Base-by-base conservation (phyloP, 345 rosid species). In the Angophora floribunda region DNA sequence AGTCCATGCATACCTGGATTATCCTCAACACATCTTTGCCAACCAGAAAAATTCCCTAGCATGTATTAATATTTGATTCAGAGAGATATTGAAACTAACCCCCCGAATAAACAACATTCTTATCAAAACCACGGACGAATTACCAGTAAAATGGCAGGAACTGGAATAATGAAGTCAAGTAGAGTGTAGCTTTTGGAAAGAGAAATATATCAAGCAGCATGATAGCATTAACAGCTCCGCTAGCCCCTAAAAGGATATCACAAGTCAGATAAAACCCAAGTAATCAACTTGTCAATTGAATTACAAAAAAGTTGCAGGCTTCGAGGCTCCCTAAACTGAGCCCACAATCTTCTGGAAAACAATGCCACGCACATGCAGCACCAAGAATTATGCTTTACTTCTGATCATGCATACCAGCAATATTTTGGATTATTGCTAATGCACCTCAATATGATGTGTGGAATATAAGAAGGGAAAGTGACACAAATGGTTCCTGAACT, bases 141-240 rank as follows among this genome's bases (percentile, higher is more conserved):
- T 94, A 97, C 99, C 94, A 96, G 91, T 88, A 96, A 90, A 89
- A 94, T 93, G 82, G 99, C 99, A 30, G 98, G 99, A 89, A 96
- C 95, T 14, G 99, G 99, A 87, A 97, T 91, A 88, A 97, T 86
- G 85, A 96, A 95, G 1, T 96, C 94, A 97, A 59, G 92, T 90
- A 93, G 30, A 97, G 85, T 44, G 97, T 97, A 22, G 98, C 94
- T 86, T 47, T 96, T 57, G 99, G 99, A 90, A 93, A 88, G 88
- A 97, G 90, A 93, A 97, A 95, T 93, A 97, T 97, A 85, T 94
- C 93, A 21, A 96, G 98, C 92, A 96, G 93, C 95, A 96, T 91
- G 88, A 97, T 95, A 87, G 99, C 99, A 90, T 95, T 95, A 87
- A 97, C 99, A 36, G 99, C 98, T 86, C 97, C 99, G 88, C 98